phyloP scores from a whole-genome alignment of 768 basidiomycete species.

The Phlebiopsis gigantea region DNA sequence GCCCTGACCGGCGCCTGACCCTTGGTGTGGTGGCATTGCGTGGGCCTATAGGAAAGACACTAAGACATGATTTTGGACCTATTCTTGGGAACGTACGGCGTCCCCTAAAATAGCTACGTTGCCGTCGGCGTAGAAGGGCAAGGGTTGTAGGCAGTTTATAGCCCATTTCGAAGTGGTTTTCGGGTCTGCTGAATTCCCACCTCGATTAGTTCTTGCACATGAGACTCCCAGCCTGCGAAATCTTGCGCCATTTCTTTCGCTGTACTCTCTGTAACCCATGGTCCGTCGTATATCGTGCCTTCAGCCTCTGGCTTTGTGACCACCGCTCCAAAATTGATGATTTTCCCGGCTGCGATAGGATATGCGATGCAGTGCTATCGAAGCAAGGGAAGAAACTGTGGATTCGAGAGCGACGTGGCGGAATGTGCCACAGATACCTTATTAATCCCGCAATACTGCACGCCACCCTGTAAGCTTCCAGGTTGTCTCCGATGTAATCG shows the following conservation, averaged over 20 bases:
- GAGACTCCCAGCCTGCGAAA: slow-evolving; percentile 27
- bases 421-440: slow-evolving; percentile 28
- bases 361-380: not conserved
- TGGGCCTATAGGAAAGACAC: slow-evolving; percentile 21
- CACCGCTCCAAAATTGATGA: slow-evolving; percentile 42
- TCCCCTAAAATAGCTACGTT: slow-evolving; percentile 26
- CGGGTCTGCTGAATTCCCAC: slow-evolving; percentile 19
- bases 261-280: slow-evolving; percentile 23
- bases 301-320: slow-evolving; percentile 33
- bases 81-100: not conserved
- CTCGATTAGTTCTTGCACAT: slow-evolving; percentile 22
- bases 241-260: slow-evolving; percentile 21
- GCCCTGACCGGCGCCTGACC: slow-evolving; percentile 30
- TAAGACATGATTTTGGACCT: not conserved
- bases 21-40: slow-evolving; percentile 29
- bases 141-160: slow-evolving; percentile 22
- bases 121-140: slow-evolving; percentile 21
- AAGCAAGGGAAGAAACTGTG: not conserved
- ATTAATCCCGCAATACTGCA: slow-evolving; percentile 43
- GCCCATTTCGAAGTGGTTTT: slow-evolving; percentile 27
- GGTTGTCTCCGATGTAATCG: not conserved
- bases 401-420: not conserved
- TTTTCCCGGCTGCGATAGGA: slow-evolving; percentile 34
- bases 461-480: not conserved
- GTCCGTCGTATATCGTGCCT: slow-evolving; percentile 19